phyloP scores from a whole-genome alignment of 1,284 basidiomycete species.

The Pseudozyma sp. region DNA sequence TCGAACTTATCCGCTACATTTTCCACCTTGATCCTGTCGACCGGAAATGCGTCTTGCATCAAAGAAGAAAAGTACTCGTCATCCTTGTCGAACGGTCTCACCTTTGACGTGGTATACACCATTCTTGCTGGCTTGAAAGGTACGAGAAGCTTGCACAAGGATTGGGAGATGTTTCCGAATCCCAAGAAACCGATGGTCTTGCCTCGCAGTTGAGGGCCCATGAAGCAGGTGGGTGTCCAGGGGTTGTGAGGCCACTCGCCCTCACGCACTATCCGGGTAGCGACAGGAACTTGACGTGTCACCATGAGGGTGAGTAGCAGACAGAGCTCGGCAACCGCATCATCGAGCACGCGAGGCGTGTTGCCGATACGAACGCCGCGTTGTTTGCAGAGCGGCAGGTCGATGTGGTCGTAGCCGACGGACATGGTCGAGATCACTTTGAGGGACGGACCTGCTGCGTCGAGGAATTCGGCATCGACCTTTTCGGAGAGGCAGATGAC shows the following conservation, averaged over 20 bases:
- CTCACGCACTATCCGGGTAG: constrained; percentile 76
- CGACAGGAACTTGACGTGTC: constrained; percentile 78
- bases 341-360: constrained; percentile 88
- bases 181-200: constrained; percentile 88
- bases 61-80: constrained; percentile 43
- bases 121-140: constrained; percentile 50
- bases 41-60: constrained; percentile 25
- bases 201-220: constrained; percentile 76
- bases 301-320: constrained; percentile 93
- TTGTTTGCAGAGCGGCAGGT: constrained; percentile 75
- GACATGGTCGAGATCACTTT: constrained; percentile 86
- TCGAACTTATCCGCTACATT: constrained; percentile 49
- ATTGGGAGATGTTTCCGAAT: constrained; percentile 79
- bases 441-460: constrained; percentile 72
- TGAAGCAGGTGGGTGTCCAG: constrained; percentile 79
- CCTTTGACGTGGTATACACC: constrained; percentile 53
- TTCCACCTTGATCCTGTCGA: constrained; percentile 30
- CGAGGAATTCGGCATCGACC: constrained; percentile 72
- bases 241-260: constrained; percentile 77
- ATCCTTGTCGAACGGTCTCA: constrained; percentile 41
- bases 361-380: constrained; percentile 83
- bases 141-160: constrained; percentile 38
- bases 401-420: constrained; percentile 79
- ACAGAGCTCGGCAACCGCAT: constrained; percentile 88
- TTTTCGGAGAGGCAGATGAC: constrained; percentile 80